Percentiles rank a stretch among this genome's conserved stretches.
These are phyloP conservation scores for Penicillium lividum DNA, from an alignment of 495 filamentous ascomycete species.

Conservation along the genomic window DNA sequence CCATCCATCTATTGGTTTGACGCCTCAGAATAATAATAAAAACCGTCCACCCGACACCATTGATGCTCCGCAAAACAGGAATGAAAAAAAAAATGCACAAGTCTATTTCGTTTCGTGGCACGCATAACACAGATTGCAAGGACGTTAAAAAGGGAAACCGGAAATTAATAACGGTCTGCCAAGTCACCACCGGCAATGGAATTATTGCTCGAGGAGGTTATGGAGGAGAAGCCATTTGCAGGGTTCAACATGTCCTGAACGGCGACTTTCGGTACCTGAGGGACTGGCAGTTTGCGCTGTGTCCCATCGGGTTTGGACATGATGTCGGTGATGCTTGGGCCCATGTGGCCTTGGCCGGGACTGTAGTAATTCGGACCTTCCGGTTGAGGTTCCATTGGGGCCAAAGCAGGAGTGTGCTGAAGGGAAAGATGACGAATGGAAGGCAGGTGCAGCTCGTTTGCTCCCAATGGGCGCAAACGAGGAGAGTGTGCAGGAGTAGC, in stretches of 20 bases:
- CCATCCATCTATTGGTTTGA: constrained; percentile 42
- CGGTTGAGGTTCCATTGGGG: constrained; percentile 83
- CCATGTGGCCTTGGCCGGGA: constrained; percentile 52
- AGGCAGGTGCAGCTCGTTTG: constrained; percentile 74
- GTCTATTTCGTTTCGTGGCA: constrained; percentile 50
- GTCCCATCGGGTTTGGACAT: constrained; percentile 83
- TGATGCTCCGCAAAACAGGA: constrained; percentile 34
- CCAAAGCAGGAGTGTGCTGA: constrained; percentile 83
- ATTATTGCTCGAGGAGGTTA: constrained; percentile 53
- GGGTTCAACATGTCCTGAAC: constrained; percentile 82
- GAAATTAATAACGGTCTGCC: constrained; percentile 40
- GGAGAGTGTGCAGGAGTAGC: constrained; percentile 96
- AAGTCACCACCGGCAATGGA: constrained; percentile 48
- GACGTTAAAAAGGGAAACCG: constrained; percentile 1
- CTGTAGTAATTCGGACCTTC: constrained; percentile 60
- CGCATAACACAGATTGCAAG: constrained; percentile 34
- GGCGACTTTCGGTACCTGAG: constrained; percentile 81
- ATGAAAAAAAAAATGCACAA: constrained; percentile 42
- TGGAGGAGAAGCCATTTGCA: constrained; percentile 59
- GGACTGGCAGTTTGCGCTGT: constrained; percentile 94
- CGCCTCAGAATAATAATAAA: constrained; percentile 28
- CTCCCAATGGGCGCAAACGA: constrained; percentile 74
- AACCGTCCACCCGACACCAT: constrained; percentile 34
- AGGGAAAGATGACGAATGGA: constrained; percentile 86
- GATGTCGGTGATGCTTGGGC: constrained; percentile 86